Conservation (phyloP, 139 green algal genomes). For the Volvox africanus region DNA sequence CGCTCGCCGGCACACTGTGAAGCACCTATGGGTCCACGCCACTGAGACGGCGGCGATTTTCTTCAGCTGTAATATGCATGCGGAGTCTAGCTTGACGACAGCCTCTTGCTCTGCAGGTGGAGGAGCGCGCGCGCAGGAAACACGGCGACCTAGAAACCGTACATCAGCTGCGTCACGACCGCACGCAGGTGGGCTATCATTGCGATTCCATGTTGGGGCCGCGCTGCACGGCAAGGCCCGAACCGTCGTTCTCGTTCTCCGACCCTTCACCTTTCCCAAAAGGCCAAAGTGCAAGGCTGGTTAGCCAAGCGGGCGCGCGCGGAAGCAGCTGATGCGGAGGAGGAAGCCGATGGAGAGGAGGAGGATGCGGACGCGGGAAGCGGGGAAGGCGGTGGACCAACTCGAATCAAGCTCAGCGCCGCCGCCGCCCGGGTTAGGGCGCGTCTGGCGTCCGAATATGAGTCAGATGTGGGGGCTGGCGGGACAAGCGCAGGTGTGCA, state of each 20-base stretch:
- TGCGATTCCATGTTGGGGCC: background rate
- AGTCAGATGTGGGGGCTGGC: background rate
- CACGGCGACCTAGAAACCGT: conserved; percentile 17
- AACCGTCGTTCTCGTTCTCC: background rate
- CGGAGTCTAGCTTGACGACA: background rate
- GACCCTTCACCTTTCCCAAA: no score
- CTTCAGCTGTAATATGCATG: background rate
- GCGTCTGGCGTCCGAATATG: conserved; percentile 29
- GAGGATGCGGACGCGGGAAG: background rate
- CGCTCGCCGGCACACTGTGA: background rate
- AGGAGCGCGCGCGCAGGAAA: conserved; percentile 27
- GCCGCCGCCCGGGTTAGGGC: conserved; percentile 4
- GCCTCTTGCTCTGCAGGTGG: background rate
- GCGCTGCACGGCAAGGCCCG: background rate
- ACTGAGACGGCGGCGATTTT: background rate
- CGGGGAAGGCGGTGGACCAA: background rate
- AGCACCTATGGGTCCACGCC: background rate
- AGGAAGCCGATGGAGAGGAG: background rate
- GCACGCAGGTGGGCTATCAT: background rate
- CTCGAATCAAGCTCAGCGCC: conserved; percentile 17
- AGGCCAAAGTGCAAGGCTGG: conserved; percentile 21
- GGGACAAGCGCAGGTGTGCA: background rate
- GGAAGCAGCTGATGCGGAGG: background rate
- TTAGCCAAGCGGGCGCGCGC: conserved; percentile 17
- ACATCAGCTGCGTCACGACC: conserved; percentile 12